phyloP scores from a whole-genome alignment of 306 rosid species.

The Sindora glabra region DNA sequence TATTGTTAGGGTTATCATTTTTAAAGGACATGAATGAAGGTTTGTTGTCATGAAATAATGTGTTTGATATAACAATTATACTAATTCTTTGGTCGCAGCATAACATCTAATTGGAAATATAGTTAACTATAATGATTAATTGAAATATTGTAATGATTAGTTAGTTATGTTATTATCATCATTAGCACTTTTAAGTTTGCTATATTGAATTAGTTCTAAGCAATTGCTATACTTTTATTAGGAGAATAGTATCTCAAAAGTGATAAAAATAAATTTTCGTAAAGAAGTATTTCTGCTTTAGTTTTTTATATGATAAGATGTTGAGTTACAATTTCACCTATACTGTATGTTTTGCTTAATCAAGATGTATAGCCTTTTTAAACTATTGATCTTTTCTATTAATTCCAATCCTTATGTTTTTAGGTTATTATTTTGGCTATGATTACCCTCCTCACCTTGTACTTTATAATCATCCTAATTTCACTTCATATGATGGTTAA shows the following conservation, averaged over 20 bases:
- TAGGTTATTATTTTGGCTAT: conserved; percentile 79
- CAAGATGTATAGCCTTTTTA: conserved; percentile 13
- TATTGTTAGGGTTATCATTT: conserved; percentile 82
- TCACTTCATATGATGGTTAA: conserved; percentile 95
- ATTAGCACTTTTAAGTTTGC: neutral
- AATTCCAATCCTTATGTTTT: conserved; percentile 20
- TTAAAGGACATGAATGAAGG: conserved; percentile 96
- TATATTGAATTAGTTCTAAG: neutral
- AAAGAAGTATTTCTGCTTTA: conserved; percentile 65
- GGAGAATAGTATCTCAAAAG: neutral
- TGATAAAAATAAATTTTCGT: no score
- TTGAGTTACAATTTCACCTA: conserved; percentile 68
- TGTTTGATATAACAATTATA: neutral
- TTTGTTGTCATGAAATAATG: conserved; percentile 17
- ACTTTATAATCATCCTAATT: conserved; percentile 90
- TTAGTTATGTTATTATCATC: no score
- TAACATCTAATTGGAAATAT: neutral
- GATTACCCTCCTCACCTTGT: conserved; percentile 89
- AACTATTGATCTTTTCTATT: conserved; percentile 12
- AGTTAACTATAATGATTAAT: neutral
- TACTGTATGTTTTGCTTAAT: conserved; percentile 24
- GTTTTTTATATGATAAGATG: conserved; percentile 52
- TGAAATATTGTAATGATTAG: neutral
- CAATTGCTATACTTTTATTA: neutral
- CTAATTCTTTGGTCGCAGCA: neutral